Percentiles rank a stretch among this genome's conserved stretches.
phyloP scores from a whole-genome alignment of 2,329 filamentous ascomycete species.

The Xylariomycetidae sp. region DNA sequence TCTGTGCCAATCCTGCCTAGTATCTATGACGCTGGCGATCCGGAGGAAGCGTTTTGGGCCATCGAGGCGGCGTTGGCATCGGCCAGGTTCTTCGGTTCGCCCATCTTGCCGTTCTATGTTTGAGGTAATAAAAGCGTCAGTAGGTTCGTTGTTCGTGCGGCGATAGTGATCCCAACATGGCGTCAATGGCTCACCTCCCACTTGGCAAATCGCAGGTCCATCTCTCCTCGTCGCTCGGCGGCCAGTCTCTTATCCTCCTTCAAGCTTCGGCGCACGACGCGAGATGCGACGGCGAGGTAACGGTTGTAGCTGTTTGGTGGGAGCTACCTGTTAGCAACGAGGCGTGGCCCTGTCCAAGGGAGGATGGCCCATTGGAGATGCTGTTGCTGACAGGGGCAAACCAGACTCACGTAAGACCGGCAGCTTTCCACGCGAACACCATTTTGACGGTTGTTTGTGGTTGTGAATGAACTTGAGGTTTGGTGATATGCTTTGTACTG shows the following conservation, averaged over 20 bases:
- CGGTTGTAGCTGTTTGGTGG: conserved; percentile 84
- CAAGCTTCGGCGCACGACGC: conserved; percentile 91
- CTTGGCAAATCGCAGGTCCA: conserved; percentile 86
- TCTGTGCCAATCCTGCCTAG: too few species aligned
- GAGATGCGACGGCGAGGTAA: conserved; percentile 93
- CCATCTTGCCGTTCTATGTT: conserved; percentile 88
- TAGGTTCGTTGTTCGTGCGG: too few species aligned
- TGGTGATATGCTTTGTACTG: conserved; percentile 24
- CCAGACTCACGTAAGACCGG: conserved; percentile 84
- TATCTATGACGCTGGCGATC: conserved; percentile 27
- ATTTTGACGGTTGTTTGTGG: conserved; percentile 60
- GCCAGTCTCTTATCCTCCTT: conserved; percentile 88
- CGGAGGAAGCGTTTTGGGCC: conserved; percentile 32
- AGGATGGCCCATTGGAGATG: too few species aligned
- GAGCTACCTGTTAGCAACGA: conserved; percentile 29
- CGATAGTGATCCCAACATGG: too few species aligned
- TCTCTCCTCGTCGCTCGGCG: conserved; percentile 86
- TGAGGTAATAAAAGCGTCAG: conserved; percentile 32
- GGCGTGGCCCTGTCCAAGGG: too few species aligned
- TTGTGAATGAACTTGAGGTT: conserved; percentile 19
- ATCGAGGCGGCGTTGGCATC: conserved; percentile 44
- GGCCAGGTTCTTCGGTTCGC: conserved; percentile 71
- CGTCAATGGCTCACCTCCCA: conserved; percentile 78
- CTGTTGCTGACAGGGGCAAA: too few species aligned
- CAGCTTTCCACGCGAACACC: conserved; percentile 97